Percentiles rank a stretch among this genome's conserved stretches.
These are phyloP conservation scores for Hypomontagnella submonticulosa DNA, from an alignment of 495 filamentous ascomycete genomes.

Conservation along the genomic window DNA sequence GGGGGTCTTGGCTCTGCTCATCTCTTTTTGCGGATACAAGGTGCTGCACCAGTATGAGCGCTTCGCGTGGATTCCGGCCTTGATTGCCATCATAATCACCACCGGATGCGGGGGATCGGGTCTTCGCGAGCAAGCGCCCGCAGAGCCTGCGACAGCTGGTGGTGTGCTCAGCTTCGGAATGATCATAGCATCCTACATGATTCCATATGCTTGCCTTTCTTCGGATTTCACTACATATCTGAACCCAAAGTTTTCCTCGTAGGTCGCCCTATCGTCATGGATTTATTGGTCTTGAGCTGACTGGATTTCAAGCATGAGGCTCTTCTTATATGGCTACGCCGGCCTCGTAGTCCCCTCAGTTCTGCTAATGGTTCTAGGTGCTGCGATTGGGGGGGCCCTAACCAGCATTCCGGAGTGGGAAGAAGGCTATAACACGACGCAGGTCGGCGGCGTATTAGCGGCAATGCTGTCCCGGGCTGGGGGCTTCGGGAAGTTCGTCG, in stretches of 20 bases:
- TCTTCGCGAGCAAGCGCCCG: constrained; percentile 48
- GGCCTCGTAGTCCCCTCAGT: constrained; percentile 61
- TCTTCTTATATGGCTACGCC: constrained; percentile 58
- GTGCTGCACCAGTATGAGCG: constrained; percentile 69
- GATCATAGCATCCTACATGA: constrained; percentile 59
- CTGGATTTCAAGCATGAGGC: constrained; percentile 44
- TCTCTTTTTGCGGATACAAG: constrained; percentile 69
- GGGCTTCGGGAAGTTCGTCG: constrained; percentile 67
- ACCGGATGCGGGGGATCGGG: constrained; percentile 54
- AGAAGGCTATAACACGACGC: constrained; percentile 56
- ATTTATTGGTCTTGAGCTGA: constrained; percentile 3
- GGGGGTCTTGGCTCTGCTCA: constrained; percentile 61
- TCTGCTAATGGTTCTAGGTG: constrained; percentile 64
- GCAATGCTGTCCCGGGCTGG: constrained; percentile 64
- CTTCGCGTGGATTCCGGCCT: constrained; percentile 68
- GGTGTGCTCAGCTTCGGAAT: constrained; percentile 54
- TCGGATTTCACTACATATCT: constrained; percentile 64
- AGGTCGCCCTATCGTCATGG: constrained; percentile 22
- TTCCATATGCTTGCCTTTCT: constrained; percentile 58
- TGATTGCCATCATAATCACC: constrained; percentile 63
- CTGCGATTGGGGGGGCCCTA: constrained; percentile 62
- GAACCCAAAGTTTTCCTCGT: constrained; percentile 58
- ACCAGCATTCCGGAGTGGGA: constrained; percentile 56
- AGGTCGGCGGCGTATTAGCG: constrained; percentile 64
- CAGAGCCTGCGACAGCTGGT: constrained; percentile 41